Base-by-base conservation (phyloP, 169 alveolate species). In the Besnoitia besnoiti region DNA sequence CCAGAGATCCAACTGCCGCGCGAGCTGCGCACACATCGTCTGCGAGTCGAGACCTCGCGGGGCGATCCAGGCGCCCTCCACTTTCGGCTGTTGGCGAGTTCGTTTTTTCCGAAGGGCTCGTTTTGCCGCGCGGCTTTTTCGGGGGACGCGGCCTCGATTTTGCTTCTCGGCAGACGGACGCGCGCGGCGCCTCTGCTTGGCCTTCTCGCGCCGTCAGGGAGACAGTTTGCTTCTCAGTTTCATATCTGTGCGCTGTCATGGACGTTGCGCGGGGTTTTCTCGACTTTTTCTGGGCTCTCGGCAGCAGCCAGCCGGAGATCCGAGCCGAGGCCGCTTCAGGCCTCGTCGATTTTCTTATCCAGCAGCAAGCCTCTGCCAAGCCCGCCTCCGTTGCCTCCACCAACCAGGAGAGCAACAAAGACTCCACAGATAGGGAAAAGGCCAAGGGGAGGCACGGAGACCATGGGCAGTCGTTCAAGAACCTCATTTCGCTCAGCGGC, bases 251-350 rank as follows among this genome's bases (percentile, higher is more conserved):
- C 82, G n/a, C n/a, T n/a, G n/a, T 42, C 82, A 73, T 73, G 82
- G 82, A 73, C 46, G 8, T 19, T n/a, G 82, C 82, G n/a, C 14
- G 82, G n/a, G 7, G n/a, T 19, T 73, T 73, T n/a, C 82, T 73
- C 82, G 82, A 73, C 3, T 73, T 37, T 19, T 73, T 73, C n/a
- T 73, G 82, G 82, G 82, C 39, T 37, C 82, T 73, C n/a, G 82
- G 82, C 46, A 73, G 46, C 82, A 35, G 82, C 47, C 82, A 73
- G 46, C 44, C 47, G 12, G 82, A 73, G 82, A 73, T 42, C 46
- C 39, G 82, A 3, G 46, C n/a, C 46, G 46, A 73, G 16, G 82
- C 82, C 14, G 82, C 82, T 14, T 39, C 24, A 7, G 21, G 21
- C 0, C 40, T 73, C 24, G 47, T 73, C 3, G 39, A n/a, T 24